A percentile compares a stretch with the other conserved stretches of the same genome.
Evolutionary conservation across 192 early-diverging fungal species (phyloP).

Genomic region (Nowakowskiella sp.): DNA sequence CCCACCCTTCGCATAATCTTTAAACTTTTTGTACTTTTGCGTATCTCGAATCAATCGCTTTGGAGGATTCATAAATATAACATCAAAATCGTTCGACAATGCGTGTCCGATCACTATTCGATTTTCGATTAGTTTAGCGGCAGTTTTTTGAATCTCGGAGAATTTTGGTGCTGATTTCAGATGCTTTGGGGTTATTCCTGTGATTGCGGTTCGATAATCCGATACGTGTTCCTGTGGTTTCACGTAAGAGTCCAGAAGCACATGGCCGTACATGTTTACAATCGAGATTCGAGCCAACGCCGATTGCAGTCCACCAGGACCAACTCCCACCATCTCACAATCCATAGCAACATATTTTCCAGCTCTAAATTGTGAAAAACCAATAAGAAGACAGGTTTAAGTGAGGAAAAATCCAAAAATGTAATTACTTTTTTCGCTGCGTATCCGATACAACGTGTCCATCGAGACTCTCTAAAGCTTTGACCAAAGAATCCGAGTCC

Average conservation of each 20-base stretch:
- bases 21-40: conserved; percentile 65
- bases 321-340: conserved; percentile 99
- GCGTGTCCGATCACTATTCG: conserved; percentile 88
- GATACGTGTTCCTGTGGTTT: conserved; percentile 73
- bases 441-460: too few species aligned
- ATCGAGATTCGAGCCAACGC: conserved; percentile 83
- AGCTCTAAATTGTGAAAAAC: too few species aligned
- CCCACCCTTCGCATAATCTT: conserved; percentile 52
- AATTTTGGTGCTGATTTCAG: conserved; percentile 62
- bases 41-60: conserved; percentile 74
- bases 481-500: too few species aligned
- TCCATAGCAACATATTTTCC: conserved; percentile 94
- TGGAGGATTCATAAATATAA: conserved; percentile 36
- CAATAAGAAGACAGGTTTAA: too few species aligned
- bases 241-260: conserved; percentile 80
- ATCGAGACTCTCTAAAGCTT: too few species aligned
- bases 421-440: too few species aligned
- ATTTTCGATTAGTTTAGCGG: conserved; percentile 75
- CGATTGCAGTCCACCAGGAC: conserved; percentile 71
- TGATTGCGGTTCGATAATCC: conserved; percentile 87
- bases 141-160: conserved; percentile 67
- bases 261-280: conserved; percentile 88
- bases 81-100: conserved; percentile 78
- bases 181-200: conserved; percentile 79
- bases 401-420: too few species aligned